A percentile compares a stretch with the other conserved stretches of the same genome.
Conservation (phyloP, 78 protist genomes). For the Cavenderia fasciculata region DNA sequence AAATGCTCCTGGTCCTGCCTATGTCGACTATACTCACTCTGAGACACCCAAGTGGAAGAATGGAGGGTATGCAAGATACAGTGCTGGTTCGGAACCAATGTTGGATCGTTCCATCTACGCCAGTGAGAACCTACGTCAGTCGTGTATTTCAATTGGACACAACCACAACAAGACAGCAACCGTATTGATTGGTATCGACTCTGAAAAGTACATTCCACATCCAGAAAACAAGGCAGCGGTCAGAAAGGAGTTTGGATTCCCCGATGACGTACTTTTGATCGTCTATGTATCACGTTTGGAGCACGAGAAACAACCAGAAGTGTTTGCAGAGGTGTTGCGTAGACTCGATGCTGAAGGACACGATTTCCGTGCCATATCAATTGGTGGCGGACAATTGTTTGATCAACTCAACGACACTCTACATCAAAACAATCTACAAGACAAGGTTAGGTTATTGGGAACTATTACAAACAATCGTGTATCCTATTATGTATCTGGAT, state of each 20-base stretch:
- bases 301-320: constrained; percentile 41
- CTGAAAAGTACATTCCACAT: constrained; percentile 40
- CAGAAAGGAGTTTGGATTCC: constrained; percentile 65
- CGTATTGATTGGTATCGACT: constrained; percentile 55
- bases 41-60: constrained; percentile 64
- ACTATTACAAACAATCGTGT: constrained; percentile 25
- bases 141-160: constrained; percentile 19
- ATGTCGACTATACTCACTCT: constrained; percentile 60
- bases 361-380: constrained; percentile 48
- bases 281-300: constrained; percentile 57
- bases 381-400: constrained; percentile 60
- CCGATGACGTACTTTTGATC: constrained; percentile 47
- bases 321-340: constrained; percentile 60
- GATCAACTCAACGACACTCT: constrained; percentile 34
- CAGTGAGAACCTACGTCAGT: constrained; percentile 55
- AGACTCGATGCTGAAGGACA: constrained; percentile 30
- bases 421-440: not conserved
- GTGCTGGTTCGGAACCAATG: constrained; percentile 32
- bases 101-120: constrained; percentile 54
- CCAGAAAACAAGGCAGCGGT: constrained; percentile 34
- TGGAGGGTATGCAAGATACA: constrained; percentile 66
- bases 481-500: constrained; percentile 29
- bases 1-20: constrained; percentile 71
- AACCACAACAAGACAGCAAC: constrained; percentile 47
- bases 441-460: constrained; percentile 39